phyloP scores from a whole-genome alignment of 2,329 filamentous ascomycete species.

The Rutstroemia sydowiana region DNA sequence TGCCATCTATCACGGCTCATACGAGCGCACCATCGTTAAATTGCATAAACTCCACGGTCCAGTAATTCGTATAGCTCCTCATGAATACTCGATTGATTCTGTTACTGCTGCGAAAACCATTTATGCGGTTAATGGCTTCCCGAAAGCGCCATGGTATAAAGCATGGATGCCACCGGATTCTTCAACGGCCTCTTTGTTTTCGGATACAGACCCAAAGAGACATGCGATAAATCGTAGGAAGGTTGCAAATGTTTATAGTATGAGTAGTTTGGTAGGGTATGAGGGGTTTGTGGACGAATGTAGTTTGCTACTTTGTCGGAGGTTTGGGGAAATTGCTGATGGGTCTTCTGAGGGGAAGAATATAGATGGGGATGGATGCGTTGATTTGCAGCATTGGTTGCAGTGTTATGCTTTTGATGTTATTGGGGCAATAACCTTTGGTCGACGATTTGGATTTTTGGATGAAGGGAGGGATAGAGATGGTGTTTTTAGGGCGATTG shows the following conservation, averaged over 20 bases:
- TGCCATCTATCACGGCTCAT: conserved; percentile 18
- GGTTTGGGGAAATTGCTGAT: conserved; percentile 33
- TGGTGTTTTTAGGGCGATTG: conserved; percentile 35
- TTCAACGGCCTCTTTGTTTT: conserved; percentile 26
- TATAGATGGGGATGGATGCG: conserved; percentile 7
- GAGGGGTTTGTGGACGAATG: conserved; percentile 43
- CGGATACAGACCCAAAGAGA: conserved; percentile 30
- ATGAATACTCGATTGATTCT: conserved; percentile 40
- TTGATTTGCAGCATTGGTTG: conserved; percentile 38
- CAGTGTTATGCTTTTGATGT: conserved; percentile 45
- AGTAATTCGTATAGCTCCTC: conserved; percentile 42
- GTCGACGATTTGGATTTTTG: conserved; percentile 37
- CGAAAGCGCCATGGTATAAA: conserved; percentile 19
- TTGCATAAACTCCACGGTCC: conserved; percentile 41
- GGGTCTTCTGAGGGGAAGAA: neutral
- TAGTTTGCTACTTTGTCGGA: conserved; percentile 33
- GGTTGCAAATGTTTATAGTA: conserved; percentile 39
- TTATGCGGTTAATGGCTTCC: conserved; percentile 33
- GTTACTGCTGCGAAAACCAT: conserved; percentile 34
- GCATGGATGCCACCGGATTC: conserved; percentile 21
- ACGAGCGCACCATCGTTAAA: conserved; percentile 11
- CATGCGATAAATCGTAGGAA: conserved; percentile 35
- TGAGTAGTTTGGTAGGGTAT: conserved; percentile 41
- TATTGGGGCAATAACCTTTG: conserved; percentile 43
- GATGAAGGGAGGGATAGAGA: conserved; percentile 39